Evolutionary conservation across 306 rosid species (phyloP).

Genomic region (Abrus precatorius): DNA sequence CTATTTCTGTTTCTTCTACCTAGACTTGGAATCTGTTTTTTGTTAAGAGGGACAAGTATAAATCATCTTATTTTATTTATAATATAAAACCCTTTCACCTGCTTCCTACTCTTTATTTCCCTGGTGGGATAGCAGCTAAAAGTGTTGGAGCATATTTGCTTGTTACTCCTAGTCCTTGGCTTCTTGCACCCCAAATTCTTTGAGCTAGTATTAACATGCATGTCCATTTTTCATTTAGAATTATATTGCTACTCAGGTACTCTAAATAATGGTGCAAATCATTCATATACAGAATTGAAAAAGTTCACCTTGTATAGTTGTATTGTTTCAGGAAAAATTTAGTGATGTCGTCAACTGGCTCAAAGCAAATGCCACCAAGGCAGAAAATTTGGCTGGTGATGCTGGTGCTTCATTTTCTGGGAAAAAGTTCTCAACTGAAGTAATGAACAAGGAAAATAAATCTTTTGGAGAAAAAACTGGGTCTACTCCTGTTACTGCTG

Average conservation of each 20-base stretch:
- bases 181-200: constrained; percentile 31
- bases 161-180: constrained; percentile 10
- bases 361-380: constrained; percentile 73
- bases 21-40: constrained; percentile 33
- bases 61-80: constrained; percentile 29
- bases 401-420: constrained; percentile 54
- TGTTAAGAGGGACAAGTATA: constrained; percentile 7
- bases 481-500: constrained; percentile 56
- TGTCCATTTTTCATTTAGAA: background rate
- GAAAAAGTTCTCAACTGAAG: constrained; percentile 59
- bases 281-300: constrained; percentile 31
- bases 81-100: background rate
- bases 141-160: constrained; percentile 13
- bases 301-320: constrained; percentile 39
- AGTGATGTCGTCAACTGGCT: constrained; percentile 94
- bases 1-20: constrained; percentile 8
- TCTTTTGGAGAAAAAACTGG: constrained; percentile 61
- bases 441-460: constrained; percentile 56
- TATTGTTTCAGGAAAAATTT: constrained; percentile 80
- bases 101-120: constrained; percentile 4
- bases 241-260: constrained; percentile 6
- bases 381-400: constrained; percentile 58
- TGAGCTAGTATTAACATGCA: constrained; percentile 32
- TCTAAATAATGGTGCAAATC: constrained; percentile 33
- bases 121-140: background rate